Evolutionary conservation across 1,284 basidiomycete species (phyloP).

Genomic region (Ustilago cynodontis): DNA sequence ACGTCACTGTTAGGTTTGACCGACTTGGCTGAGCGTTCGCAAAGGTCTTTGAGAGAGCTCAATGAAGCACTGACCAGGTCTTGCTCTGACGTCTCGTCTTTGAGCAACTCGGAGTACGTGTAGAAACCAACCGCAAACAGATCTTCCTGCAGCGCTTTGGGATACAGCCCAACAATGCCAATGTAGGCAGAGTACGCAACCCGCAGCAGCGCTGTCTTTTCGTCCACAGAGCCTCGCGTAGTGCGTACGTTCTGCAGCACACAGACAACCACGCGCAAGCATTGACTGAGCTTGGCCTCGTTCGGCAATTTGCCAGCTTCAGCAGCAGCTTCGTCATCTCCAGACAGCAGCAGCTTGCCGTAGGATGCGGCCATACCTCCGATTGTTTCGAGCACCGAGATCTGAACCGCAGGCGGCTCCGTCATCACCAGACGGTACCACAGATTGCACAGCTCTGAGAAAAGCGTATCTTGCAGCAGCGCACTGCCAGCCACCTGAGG

Average conservation of each 20-base stretch:
- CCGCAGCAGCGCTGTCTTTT: slow-evolving; percentile 76
- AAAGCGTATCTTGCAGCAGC: slow-evolving; percentile 80
- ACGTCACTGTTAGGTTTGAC: slow-evolving; percentile 68
- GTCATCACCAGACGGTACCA: slow-evolving; percentile 91
- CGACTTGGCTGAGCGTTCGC: slow-evolving; percentile 61
- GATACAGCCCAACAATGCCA: slow-evolving; percentile 77
- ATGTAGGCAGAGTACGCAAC: slow-evolving; percentile 79
- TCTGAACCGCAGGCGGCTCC: slow-evolving; percentile 80
- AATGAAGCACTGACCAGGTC: slow-evolving; percentile 58
- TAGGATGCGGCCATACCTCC: slow-evolving; percentile 77
- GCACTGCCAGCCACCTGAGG: slow-evolving; percentile 84
- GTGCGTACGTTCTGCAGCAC: slow-evolving; percentile 80
- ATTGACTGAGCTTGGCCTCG: slow-evolving; percentile 76
- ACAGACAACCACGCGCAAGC: slow-evolving; percentile 83
- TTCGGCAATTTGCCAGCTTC: slow-evolving; percentile 69
- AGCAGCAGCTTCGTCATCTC: slow-evolving; percentile 37
- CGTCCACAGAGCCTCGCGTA: slow-evolving; percentile 42
- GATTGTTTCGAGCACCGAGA: slow-evolving; percentile 81
- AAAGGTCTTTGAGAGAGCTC: slow-evolving; percentile 59
- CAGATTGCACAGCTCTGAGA: slow-evolving; percentile 89
- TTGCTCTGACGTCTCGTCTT: slow-evolving; percentile 60
- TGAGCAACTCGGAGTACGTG: slow-evolving; percentile 78
- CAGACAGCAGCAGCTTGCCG: slow-evolving; percentile 65
- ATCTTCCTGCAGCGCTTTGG: slow-evolving; percentile 77
- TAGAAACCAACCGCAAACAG: slow-evolving; percentile 83